Evolutionary conservation across 805 yeast species (phyloP).

Genomic region (Pichia scutulata): DNA sequence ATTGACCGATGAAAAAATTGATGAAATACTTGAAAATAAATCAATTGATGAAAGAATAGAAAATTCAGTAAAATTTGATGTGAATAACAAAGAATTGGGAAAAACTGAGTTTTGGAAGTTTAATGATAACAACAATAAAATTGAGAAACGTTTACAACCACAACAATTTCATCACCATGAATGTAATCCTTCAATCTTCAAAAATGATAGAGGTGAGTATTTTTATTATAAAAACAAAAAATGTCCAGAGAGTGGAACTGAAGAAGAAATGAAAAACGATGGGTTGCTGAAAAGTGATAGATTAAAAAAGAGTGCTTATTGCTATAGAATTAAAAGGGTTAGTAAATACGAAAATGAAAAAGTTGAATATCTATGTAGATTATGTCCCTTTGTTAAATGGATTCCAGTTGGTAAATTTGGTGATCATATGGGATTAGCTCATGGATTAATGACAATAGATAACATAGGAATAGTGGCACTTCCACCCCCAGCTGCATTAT

Average conservation of each 20-base stretch:
- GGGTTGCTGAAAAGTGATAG: conserved; percentile 1
- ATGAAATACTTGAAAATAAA: background rate
- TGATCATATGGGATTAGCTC: conserved; percentile 20
- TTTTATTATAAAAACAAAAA: background rate
- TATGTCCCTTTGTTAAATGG: conserved; percentile 20
- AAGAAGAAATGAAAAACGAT: conserved; percentile 1
- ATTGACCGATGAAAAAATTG: background rate
- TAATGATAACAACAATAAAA: background rate
- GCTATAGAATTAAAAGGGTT: conserved; percentile 11
- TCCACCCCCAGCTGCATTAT: conserved; percentile 17
- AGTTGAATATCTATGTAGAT: conserved; percentile 13
- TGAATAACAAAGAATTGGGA: background rate
- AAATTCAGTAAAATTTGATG: background rate
- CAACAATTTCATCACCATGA: conserved; percentile 16
- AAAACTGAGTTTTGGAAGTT: conserved; percentile 8
- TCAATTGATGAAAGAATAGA: background rate
- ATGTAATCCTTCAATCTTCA: background rate
- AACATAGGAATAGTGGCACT: conserved; percentile 6
- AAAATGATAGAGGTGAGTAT: background rate
- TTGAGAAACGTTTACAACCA: conserved; percentile 11
- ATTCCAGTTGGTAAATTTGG: conserved; percentile 6
- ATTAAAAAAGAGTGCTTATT: conserved; percentile 9
- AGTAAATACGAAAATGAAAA: background rate
- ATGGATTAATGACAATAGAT: conserved; percentile 15
- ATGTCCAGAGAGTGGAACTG: conserved; percentile 18